Base-by-base conservation (phyloP, 305 asterid genomes). In the Caryopteris hybrid region DNA sequence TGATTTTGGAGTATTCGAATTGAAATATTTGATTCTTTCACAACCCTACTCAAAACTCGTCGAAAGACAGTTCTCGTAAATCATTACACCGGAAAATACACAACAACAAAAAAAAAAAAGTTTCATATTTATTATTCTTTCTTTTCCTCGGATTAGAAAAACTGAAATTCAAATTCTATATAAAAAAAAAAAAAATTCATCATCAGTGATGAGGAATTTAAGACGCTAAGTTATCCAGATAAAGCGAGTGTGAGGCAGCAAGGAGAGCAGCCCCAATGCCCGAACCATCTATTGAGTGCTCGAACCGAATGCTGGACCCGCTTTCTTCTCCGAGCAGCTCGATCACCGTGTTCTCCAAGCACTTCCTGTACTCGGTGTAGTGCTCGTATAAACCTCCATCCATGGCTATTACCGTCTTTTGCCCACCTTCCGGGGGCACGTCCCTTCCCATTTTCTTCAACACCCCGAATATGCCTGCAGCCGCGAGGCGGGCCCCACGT, bases 211-310 rank as follows among this genome's bases (percentile, higher is more conserved):
- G 33, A 33, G n/a, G 9, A 54, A 47, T 21, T 73, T 47, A 25
- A 1, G 76, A 70, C 17, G 64, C 73, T 39, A 39, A 61, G 34
- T 57, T 81, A 25, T 81, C 80, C 8, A 75, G 83, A 70, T 91
- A 84, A 7, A 66, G 74, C 12, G 98, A 85, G 71, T 91, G 84
- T 3, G 96, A 85, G 13, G 97, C 93, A 7, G 98, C 97, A 13
- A 92, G 84, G 14, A 90, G 90, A 7, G 96, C 91, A 5, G 97
- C 97, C 2, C 98, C 96, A 10, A 90, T 86, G 52, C 97, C 95
- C 1, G 98, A 90, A 11, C 98, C 97, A 31, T 92, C 98, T 0
- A 70, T 86, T 7, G 91, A 90, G 68, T 84, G 98, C 84, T 82
- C 87, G 45, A 92, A 76, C 22, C 63, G 59, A 34, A 92, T 71